phyloP scores from a whole-genome alignment of 352 stramenopile genomes.

The Pythium periplocum region DNA sequence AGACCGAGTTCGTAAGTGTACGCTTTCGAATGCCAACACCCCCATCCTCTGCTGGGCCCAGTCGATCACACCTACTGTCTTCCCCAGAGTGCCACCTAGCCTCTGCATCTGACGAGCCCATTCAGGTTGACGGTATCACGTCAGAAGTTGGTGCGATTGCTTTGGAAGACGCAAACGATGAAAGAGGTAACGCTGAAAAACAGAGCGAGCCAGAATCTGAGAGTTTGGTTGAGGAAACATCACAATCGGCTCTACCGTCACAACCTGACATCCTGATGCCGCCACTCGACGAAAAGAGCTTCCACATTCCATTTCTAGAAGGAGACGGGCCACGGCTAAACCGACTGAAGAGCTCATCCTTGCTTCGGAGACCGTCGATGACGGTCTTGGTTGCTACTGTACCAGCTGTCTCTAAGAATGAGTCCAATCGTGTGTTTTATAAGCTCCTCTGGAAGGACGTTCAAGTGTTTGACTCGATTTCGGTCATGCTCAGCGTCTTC shows the following conservation, averaged over 20 bases:
- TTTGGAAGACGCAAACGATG: too few species aligned
- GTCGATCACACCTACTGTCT: neutral
- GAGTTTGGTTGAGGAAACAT: too few species aligned
- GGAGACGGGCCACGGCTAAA: slow-evolving; percentile 10
- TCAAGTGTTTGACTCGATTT: slow-evolving; percentile 9
- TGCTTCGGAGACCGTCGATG: neutral
- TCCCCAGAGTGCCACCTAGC: too few species aligned
- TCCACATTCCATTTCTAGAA: slow-evolving; percentile 15
- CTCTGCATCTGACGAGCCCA: too few species aligned
- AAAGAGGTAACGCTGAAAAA: too few species aligned
- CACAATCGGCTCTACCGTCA: too few species aligned
- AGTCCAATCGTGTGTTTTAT: slow-evolving; percentile 20
- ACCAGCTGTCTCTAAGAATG: too few species aligned
- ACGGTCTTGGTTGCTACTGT: too few species aligned
- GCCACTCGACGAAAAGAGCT: neutral
- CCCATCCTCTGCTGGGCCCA: slow-evolving; percentile 15
- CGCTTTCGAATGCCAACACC: slow-evolving; percentile 17
- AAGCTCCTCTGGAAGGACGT: slow-evolving; percentile 44
- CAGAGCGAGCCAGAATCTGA: too few species aligned
- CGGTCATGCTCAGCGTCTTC: slow-evolving; percentile 24
- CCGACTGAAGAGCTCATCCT: slow-evolving; percentile 8
- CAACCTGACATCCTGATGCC: slow-evolving; percentile 1
- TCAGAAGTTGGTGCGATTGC: too few species aligned
- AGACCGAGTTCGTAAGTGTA: slow-evolving; percentile 3
- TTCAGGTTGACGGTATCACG: too few species aligned